Evolutionary conservation across 2,329 filamentous ascomycete species (phyloP).

Genomic region (Orbilia oligospora): DNA sequence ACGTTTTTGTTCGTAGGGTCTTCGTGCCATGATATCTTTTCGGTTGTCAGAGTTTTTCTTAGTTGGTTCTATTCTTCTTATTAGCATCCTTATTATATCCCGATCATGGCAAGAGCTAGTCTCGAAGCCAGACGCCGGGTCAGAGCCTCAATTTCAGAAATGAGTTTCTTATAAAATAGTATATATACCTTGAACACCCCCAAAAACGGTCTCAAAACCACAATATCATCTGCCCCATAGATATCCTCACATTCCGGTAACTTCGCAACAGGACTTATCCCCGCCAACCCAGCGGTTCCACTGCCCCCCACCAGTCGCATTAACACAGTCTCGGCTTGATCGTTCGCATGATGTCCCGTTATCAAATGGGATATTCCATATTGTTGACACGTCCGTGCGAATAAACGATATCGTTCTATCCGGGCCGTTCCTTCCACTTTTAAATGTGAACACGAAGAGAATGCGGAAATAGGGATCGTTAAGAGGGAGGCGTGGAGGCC

Average conservation of each 20-base stretch:
- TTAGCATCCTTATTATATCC: constrained; percentile 69
- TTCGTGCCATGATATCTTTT: constrained; percentile 81
- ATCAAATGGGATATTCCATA: constrained; percentile 25
- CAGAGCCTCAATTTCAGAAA: too few species aligned
- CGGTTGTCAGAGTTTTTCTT: constrained; percentile 80
- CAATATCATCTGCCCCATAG: constrained; percentile 75
- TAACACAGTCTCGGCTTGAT: constrained; percentile 90
- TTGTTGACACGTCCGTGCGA: constrained; percentile 27
- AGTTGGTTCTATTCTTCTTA: constrained; percentile 77
- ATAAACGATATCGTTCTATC: constrained; percentile 22
- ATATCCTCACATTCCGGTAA: constrained; percentile 89
- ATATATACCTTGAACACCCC: constrained; percentile 63
- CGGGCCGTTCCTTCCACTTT: constrained; percentile 31
- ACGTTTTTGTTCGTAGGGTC: constrained; percentile 85
- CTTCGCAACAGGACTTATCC: constrained; percentile 74
- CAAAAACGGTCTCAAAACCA: constrained; percentile 58
- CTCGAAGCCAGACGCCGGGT: too few species aligned
- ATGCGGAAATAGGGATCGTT: not conserved
- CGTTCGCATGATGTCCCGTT: constrained; percentile 85
- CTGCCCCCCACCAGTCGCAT: constrained; percentile 81
- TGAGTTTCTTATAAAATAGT: too few species aligned
- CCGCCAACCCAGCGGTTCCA: constrained; percentile 78
- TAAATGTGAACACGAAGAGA: not conserved
- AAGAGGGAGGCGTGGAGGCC: not conserved
- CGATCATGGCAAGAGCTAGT: too few species aligned